Evolutionary conservation across 352 stramenopile genomes (phyloP), one percentile per base, ranked within the genome.

Genomic region (Phytophthora hybrid): DNA sequence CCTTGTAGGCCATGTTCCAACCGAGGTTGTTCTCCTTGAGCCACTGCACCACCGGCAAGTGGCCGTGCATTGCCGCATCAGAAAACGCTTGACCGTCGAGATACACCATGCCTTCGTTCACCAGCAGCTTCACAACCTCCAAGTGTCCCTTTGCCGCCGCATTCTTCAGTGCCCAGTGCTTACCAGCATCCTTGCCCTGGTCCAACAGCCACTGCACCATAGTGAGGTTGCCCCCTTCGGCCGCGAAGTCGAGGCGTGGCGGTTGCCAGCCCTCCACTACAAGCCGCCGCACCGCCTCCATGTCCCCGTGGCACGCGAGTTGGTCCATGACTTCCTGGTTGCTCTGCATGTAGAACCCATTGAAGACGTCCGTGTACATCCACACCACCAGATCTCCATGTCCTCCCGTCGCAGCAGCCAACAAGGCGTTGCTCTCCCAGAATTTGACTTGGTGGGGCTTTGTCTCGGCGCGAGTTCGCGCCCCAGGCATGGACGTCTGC

Each of bases 371-470:
- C 4, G 23, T 59, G 49, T 70, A 66, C 63, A 77, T 41, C 74
- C 74, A 80, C 18, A 75, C 8, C 9, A 73, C 69, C 19, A 80
- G 32, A 14, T 68, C 55, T 34, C 68, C 64, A 21, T 80, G 69
- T 23, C 72, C 62, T 58, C 63, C 57, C 6, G 54, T 51, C 10
- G 66, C 74, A 57, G 69, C 73, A 59, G 67, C 69, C 11, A 75
- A 32, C 3, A 80, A 34, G 3, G 49, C 69, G 29, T 75, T 78
- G 26, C 69, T 76, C 16, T 76, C 74, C 74, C 74, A 80, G 29
- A 80, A 78, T 37, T 75, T 70, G 53, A 73, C 56, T 26, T 76
- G 62, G 31, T 76, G 67, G 7, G 67, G 64, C 41, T 71, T 71
- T 6, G 74, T 70, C 1, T 66, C 29, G 16, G 19, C 9, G 7